Evolutionary conservation across 108 stramenopile genomes (phyloP), one percentile per base, ranked within the genome.

Genomic region (Mediolabrus comicus): DNA sequence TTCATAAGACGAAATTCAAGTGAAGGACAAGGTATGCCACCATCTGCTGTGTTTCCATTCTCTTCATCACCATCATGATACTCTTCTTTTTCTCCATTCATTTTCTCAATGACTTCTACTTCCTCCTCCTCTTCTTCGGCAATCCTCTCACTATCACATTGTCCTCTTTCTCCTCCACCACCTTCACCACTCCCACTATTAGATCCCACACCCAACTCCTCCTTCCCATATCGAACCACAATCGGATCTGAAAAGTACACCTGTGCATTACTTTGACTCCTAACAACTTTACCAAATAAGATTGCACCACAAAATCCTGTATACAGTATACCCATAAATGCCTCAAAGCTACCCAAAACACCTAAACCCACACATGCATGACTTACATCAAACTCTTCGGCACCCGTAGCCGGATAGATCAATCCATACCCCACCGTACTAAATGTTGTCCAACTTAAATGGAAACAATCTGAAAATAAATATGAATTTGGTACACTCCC

Each of bases 361-460:
- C 84, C 86, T 13, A 92, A 74, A 25, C 67, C 74, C 13, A 81
- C 36, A 66, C 91, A 92, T 30, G 66, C 75, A 33, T 55, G 56
- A 10, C 75, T 75, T 51, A 77, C 75, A 19, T 76, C 33, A 59
- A 74, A 78, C 51, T 76, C 69, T 31, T 71, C 67, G 12, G 66
- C 77, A 41, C 87, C 78, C 27, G 88, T 63, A 30, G 87, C 80
- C 7, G 91, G 87, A 33, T 73, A 87, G 2, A 86, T 78, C 49
- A 72, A 80, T 71, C 91, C 91, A 46, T 87, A 89, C 27, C 90
- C 73, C 53, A 65, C 83, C 11, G 88, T 86, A 7, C 74, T 65
- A 71, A 87, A 86, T 10, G 90, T 91, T 1, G 88, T 86, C 91
- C 91, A 92, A 67, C 87, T 88, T 24, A 92, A 72, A 1, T 84